Evolutionary conservation across 2,329 filamentous ascomycete genomes (phyloP).

Genomic region (Zelopaecilomyces penicillatus): DNA sequence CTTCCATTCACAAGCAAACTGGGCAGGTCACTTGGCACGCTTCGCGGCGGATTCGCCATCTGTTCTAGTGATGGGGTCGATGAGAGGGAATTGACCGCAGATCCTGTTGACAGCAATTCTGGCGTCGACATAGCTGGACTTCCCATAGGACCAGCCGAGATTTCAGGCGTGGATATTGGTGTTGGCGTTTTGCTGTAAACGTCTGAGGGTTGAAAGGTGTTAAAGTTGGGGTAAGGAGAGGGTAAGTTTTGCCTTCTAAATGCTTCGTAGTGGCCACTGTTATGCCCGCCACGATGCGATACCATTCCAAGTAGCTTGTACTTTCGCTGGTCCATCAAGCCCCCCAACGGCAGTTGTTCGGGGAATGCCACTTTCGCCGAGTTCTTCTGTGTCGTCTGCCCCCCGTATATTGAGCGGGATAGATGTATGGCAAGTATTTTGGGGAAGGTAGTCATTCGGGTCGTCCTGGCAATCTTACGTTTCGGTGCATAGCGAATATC

Average conservation of each 20-base stretch:
- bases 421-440: conserved; percentile 87
- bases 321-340: conserved; percentile 65
- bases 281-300: conserved; percentile 90
- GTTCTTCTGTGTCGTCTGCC: conserved; percentile 78
- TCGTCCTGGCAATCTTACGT: conserved; percentile 77
- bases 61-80: conserved; percentile 32
- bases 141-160: conserved; percentile 27
- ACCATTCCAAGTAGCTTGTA: conserved; percentile 84
- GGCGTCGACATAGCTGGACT: conserved; percentile 40
- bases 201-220: conserved; percentile 66
- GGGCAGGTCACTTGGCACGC: conserved; percentile 20
- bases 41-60: conserved; percentile 19
- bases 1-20: conserved; percentile 15
- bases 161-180: conserved; percentile 40
- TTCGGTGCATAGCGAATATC: conserved; percentile 68
- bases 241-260: conserved; percentile 79
- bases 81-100: conserved; percentile 19
- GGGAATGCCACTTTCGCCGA: conserved; percentile 89
- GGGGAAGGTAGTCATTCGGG: conserved; percentile 78
- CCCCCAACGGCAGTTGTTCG: conserved; percentile 74
- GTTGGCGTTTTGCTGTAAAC: conserved; percentile 60
- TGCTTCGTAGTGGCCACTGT: conserved; percentile 95
- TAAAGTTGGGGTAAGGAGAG: conserved; percentile 73
- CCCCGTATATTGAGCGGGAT: conserved; percentile 86
- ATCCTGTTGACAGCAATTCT: conserved; percentile 35